Evolutionary conservation across 2,329 filamentous ascomycete genomes (phyloP).

Genomic region (Fusarium tjaetaba): DNA sequence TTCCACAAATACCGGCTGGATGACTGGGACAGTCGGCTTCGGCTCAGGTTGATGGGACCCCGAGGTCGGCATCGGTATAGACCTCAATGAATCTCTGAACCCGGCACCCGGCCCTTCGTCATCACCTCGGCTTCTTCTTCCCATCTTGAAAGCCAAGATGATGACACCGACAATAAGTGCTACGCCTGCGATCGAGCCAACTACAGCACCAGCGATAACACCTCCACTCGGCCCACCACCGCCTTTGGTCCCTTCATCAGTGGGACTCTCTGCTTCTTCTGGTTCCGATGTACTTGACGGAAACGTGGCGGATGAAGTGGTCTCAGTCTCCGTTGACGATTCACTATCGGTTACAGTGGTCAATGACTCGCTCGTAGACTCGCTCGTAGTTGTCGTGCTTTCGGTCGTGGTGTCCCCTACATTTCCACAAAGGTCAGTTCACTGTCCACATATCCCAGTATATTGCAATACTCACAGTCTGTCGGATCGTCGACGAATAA

Average conservation of each 20-base stretch:
- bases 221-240: neutral
- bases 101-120: accelerated
- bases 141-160: neutral
- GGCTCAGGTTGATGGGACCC: neutral
- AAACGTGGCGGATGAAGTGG: neutral
- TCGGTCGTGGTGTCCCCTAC: neutral
- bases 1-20: neutral
- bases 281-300: neutral
- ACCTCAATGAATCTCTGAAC: neutral
- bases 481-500: accelerated
- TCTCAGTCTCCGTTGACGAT: neutral
- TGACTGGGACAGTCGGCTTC: neutral
- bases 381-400: neutral
- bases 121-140: neutral
- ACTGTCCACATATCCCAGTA: accelerated
- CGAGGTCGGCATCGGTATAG: neutral
- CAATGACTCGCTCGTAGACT: neutral
- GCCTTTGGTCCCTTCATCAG: neutral
- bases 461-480: accelerated
- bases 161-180: neutral
- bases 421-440: accelerated
- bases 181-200: neutral
- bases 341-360: neutral
- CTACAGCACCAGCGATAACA: neutral
- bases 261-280: neutral